Base-by-base conservation (phyloP, 495 filamentous ascomycete genomes). In the Penicillium argentinense region DNA sequence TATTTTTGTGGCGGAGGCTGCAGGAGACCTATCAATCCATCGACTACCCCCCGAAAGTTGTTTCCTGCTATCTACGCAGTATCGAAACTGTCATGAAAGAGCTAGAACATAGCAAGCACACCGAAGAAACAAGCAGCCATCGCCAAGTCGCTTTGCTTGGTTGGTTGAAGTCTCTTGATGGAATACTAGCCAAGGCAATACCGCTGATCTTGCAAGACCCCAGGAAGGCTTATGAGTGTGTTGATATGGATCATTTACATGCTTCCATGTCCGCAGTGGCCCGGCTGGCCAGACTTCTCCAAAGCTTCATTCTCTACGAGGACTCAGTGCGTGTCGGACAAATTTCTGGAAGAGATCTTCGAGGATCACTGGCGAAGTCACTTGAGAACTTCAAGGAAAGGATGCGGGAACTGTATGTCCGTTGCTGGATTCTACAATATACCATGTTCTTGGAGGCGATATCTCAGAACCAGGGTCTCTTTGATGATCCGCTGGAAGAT, bases 1-100 rank as follows among this genome's bases (percentile, higher is more conserved):
- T 97, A 3, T 86, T 91, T 47, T 71, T 99, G 1, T 97, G 92
- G 91, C 83, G 85, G 24, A 82, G 87, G 46, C 79, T 99, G 11
- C 83, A 88, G 18, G 86, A 91, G 24, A 90, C 95, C 1, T 97
- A 99, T 57, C 79, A 81, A 49, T 78, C 77, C 23, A 91, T 97
- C 43, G 79, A 86, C 11, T 92, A 95, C 57, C 75, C 79, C 5
- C 88, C 91, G 0, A 95, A 95, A 59, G 83, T 95, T 19, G 79
- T 97, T 17, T 89, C 84, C 1, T 96, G 90, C 64, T 80, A 88
- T 53, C 73, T 97, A 27, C 81, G 84, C 46, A 91, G 86, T 52
- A 88, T 97, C 40, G 87, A 91, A 57, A 81, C 87, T 19, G 79
- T 97, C 13, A 68, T 95, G 21, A 69, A 68, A 14, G 88, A 97